Evolutionary conservation across 2,329 filamentous ascomycete genomes (phyloP).

Genomic region (Dothiorella sarmentorum): DNA sequence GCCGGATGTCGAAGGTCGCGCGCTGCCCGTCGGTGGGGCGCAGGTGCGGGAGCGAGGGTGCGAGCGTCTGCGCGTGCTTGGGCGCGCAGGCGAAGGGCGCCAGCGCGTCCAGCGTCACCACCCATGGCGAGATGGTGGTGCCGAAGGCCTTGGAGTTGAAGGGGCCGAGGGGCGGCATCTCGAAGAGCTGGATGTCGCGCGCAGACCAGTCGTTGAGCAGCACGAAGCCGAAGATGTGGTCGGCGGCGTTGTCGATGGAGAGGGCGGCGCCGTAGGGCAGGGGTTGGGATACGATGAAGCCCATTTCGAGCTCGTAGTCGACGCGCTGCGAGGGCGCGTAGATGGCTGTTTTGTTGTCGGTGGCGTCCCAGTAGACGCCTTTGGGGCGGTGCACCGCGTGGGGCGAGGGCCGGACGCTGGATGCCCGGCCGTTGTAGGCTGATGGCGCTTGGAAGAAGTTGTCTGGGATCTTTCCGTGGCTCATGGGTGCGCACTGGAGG

Average conservation of each 20-base stretch:
- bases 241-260: constrained; percentile 41
- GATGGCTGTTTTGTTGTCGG: constrained; percentile 50
- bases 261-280: constrained; percentile 38
- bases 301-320: constrained; percentile 52
- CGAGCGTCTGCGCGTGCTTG: constrained; percentile 18
- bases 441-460: constrained; percentile 38
- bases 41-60: constrained; percentile 22
- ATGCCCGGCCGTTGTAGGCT: constrained; percentile 55
- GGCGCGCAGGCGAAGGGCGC: constrained; percentile 30
- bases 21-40: constrained; percentile 27
- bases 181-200: constrained; percentile 59
- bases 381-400: constrained; percentile 31
- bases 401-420: constrained; percentile 51
- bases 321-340: constrained; percentile 41
- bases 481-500: constrained; percentile 1
- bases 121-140: constrained; percentile 60
- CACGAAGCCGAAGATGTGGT: constrained; percentile 62
- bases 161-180: constrained; percentile 60
- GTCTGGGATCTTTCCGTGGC: background rate
- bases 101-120: constrained; percentile 60
- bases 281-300: constrained; percentile 43
- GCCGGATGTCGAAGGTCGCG: constrained; percentile 28
- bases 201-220: constrained; percentile 62
- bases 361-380: constrained; percentile 24
- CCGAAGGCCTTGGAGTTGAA: constrained; percentile 60